Base-by-base conservation (phyloP, 441 rosid genomes). In the Euphorbia corollata region DNA sequence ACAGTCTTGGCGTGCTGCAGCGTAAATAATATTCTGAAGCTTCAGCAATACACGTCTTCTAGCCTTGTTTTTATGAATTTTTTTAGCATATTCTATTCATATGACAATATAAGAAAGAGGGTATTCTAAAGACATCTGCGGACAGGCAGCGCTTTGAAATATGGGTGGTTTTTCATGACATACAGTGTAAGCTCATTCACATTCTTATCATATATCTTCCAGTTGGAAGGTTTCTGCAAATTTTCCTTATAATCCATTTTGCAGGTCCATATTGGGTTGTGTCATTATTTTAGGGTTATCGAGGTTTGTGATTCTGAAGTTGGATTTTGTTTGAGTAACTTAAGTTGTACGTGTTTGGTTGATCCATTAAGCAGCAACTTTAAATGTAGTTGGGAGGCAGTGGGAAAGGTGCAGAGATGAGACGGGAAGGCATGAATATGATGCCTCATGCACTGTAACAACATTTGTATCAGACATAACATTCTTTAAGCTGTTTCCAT, bases 351-450 rank as follows among this genome's bases (percentile, higher is more conserved):
- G 4, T 27, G 19, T 68, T 71, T 73, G 39, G 8, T 24, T 12
- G 51, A 45, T 20, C 23, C 20, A 72, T 50, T 69, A 51, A 82
- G 78, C 97, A 92, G 98, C 95, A 95, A 92, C 89, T 92, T 61
- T 95, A 95, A 83, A 91, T 91, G 87, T 95, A 95, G 72, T 95
- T 95, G 86, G 83, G 98, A 72, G 98, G 98, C 65, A 88, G 96
- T 67, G 98, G 98, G 61, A 92, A 92, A 82, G 96, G 96, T 38
- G 91, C 95, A 58, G 85, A 86, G 84, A 84, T 92, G 76, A 92
- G 85, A 79, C 87, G 82, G 4, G 90, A 92, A 78, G 95, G 91
- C 43, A 70, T 89, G 86, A 85, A 86, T 86, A 76, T 86, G n/a
- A n/a, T n/a, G n/a, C n/a, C n/a, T n/a, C n/a, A n/a, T 48, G 92